Percentiles rank a stretch among this genome's conserved stretches.
Conservation (phyloP, 306 rosid genomes). For the Pueraria montana region DNA sequence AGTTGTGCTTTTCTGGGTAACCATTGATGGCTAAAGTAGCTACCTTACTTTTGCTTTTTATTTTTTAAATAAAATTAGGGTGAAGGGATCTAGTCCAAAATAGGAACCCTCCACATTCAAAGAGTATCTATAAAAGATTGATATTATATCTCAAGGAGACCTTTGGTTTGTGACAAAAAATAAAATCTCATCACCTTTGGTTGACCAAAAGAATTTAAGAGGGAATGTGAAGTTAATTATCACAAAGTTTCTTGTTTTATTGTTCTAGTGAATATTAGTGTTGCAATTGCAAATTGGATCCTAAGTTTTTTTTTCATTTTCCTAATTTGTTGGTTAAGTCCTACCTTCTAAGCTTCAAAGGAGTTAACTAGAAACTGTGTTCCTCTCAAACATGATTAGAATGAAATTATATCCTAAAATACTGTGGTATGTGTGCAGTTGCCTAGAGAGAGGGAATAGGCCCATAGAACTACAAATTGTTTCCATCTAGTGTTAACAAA, state of each 20-base stretch:
- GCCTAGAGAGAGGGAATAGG: no score
- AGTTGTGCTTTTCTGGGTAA: background rate
- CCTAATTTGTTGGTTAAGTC: background rate
- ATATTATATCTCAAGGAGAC: no score
- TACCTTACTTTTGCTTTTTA: conserved; percentile 2
- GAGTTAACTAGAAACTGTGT: background rate
- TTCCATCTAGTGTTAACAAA: no score
- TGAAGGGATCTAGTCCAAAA: background rate
- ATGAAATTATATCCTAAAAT: no score
- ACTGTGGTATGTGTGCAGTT: no score
- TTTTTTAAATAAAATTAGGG: no score
- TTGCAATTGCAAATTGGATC: background rate
- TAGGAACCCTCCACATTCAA: no score
- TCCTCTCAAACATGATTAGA: conserved; percentile 4
- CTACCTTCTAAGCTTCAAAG: background rate
- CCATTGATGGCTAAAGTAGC: background rate
- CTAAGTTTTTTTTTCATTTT: background rate
- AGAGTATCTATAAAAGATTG: no score
- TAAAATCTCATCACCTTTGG: background rate
- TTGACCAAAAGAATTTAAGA: background rate
- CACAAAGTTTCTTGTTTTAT: background rate
- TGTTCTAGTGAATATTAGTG: background rate
- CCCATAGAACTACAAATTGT: no score
- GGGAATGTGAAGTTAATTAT: background rate
- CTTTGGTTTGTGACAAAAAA: background rate